phyloP scores from a whole-genome alignment of 352 stramenopile genomes.

The Globisporangium lucens region DNA sequence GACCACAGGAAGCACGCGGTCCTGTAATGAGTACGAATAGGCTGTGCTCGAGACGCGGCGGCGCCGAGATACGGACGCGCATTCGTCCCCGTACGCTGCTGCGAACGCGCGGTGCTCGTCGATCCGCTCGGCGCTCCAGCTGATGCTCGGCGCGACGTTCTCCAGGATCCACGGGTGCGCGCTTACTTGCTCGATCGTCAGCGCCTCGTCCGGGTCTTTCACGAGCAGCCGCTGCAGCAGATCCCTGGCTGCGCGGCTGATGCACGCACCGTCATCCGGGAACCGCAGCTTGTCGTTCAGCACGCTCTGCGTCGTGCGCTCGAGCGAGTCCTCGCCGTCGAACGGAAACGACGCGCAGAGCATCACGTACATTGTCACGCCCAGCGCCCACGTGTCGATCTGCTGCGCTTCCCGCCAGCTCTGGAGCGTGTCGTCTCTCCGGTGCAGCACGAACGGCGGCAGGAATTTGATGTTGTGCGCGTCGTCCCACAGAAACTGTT shows the following conservation, averaged over 20 bases:
- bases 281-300: constrained; percentile 32
- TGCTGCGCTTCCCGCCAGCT: constrained; percentile 63
- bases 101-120: constrained; percentile 43
- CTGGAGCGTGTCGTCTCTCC: constrained; percentile 25
- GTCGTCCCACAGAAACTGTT: constrained; percentile 55
- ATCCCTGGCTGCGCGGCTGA: constrained; percentile 65
- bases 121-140: constrained; percentile 45
- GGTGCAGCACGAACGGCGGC: constrained; percentile 50
- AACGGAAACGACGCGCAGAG: constrained; percentile 66
- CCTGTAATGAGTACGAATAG: constrained; percentile 16
- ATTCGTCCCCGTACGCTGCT: constrained; percentile 38
- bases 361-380: constrained; percentile 70
- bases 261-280: constrained; percentile 10
- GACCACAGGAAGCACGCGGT: not conserved
- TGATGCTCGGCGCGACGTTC: constrained; percentile 38
- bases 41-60: constrained; percentile 20
- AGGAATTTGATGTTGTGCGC: constrained; percentile 58
- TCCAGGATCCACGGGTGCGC: constrained; percentile 67
- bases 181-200: constrained; percentile 59
- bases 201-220: constrained; percentile 41
- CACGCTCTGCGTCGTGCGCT: constrained; percentile 34
- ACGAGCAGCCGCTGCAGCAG: constrained; percentile 55
- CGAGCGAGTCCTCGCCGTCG: constrained; percentile 13
- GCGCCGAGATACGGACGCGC: constrained; percentile 28
- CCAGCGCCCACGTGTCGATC: constrained; percentile 70